Base-by-base conservation (phyloP, 2,329 filamentous ascomycete species). In the Penicillium oxalicum region DNA sequence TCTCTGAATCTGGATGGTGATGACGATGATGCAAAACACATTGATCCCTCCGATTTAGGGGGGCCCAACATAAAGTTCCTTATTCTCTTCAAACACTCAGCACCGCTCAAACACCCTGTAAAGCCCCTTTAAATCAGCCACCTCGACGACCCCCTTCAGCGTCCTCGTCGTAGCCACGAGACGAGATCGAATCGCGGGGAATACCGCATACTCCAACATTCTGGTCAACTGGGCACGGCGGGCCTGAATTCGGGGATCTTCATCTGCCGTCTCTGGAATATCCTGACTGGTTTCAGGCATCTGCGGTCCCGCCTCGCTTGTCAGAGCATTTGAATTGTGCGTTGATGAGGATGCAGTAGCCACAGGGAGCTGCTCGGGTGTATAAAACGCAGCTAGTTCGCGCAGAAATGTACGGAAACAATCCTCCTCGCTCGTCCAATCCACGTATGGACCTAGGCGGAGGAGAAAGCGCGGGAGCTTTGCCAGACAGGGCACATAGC, bases 71-170 rank as follows among this genome's bases (percentile, higher is more conserved):
- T 18, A 18, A 2, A 18, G 18, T 18, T 18, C 18, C 18, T 18
- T 18, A 18, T 18, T 18, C 18, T 18, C 18, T 2, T 33, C 1
- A 11, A 37, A 37, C 13, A 26, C 39, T 80, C 68, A 97, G 68
- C 93, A 97, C 47, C 93, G 76, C 71, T 98, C 93, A 75, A 98
- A 98, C 2, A 97, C 91, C 40, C 88, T 77, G 69, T 98, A 98
- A 49, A 98, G 66, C 0, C 91, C 90, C 69, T 95, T 97, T 50
- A 97, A 69, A 71, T 94, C 89, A 2, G 93, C 91, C 42, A 95
- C 82, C 69, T 98, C 91, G 40, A 95, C 73, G 9, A 95, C 82
- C 0, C 83, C 86, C 44, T 83, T 81, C 70, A 94, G 80, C 60
- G 97, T 71, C 4, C 79, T 77, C 55, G 80, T 85, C 7, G 93